Evolutionary conservation across 768 basidiomycete genomes (phyloP), one percentile per base, ranked within the genome.

Genomic region (Amanita jacksonii): DNA sequence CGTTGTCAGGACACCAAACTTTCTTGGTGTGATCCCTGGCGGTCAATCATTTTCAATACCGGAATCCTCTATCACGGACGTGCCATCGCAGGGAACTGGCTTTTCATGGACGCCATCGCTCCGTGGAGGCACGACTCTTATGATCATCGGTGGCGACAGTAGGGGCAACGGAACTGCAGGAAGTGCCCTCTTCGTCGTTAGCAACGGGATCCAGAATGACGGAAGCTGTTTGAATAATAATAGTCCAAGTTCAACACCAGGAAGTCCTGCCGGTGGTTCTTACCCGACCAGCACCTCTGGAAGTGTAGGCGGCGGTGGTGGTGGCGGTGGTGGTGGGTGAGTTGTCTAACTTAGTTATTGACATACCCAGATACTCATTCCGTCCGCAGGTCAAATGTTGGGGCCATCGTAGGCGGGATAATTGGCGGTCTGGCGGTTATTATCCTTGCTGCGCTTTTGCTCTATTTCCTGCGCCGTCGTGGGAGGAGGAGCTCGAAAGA

Each of bases 231-330:
- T 88, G 37, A 73, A 66, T 33, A 56, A 61, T 34, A 59, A 50
- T 10, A 86, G 84, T 40, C 86, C 86, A 0, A 85, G 81, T 40
- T 86, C 86, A 3, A 90, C 86, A 2, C 72, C 82, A 8, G 85
- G 83, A 2, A 67, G 64, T 43, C 84, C 86, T 5, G 86, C 86
- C 16, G 86, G 86, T 28, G 85, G 83, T 0, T 66, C 66, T 28
- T 83, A 81, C 55, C 74, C 81, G 0, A 86, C 84, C 0, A 69
- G 68, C 38, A 59, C 67, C 15, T 62, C 57, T 32, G 67, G 69
- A 8, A 55, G 57, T 18, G 63, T n/a, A n/a, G n/a, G n/a, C n/a
- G n/a, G 60, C 3, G 49, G 51, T 9, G 50, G 58, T 22, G 49
- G 59, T 23, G 57, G 64, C 20, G 48, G 54, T 25, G 50, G 53